Base-by-base conservation (phyloP, 768 basidiomycete species). In the Rhodotorula babjevae region DNA sequence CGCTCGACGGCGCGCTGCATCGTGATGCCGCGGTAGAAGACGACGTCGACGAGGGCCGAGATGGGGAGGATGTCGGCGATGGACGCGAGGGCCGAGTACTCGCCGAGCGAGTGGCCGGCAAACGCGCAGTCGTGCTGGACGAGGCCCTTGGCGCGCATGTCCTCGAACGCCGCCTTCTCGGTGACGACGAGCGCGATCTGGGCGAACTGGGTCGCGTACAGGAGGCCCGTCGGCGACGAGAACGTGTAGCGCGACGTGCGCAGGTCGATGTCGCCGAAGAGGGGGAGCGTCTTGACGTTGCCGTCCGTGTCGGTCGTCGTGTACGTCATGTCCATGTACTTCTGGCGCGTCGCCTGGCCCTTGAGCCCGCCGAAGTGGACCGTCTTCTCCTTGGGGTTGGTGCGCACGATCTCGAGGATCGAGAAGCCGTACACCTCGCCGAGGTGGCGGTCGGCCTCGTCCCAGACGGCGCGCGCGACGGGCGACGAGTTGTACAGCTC, bases 261-360 rank as follows among this genome's bases (percentile, higher is more conserved):
- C 63, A 89, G 86, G 79, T 94, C 89, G 81, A 99, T 98, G 81
- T 98, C 95, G 60, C 90, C 86, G 81, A 98, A 99, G 65, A 99
- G 87, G 59, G 95, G 94, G 21, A 96, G 88, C 0, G 93, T 97
- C 85, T 93, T 94, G 81, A 97, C 87, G 79, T 90, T 89, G 68
- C 95, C 95, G 78, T 94, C 93, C 83, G 91, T 92, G 83, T 96
- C 95, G 86, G 78, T 90, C 0, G 93, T 89, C 80, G 97, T 94
- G 84, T 97, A 98, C 10, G 91, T 90, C 90, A 99, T 96, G 77
- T 94, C 93, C 92, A 98, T 98, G 83, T 99, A 99, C n/a, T 96
- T 88, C 78, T 94, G 91, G 42, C 96, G 91, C 75, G 98, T 98
- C 6, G 89, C 94, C 80, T 98, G 95, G 53, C 96, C 96, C 83